Conservation (phyloP, 306 rosid species). For the Glycine tomentella region DNA sequence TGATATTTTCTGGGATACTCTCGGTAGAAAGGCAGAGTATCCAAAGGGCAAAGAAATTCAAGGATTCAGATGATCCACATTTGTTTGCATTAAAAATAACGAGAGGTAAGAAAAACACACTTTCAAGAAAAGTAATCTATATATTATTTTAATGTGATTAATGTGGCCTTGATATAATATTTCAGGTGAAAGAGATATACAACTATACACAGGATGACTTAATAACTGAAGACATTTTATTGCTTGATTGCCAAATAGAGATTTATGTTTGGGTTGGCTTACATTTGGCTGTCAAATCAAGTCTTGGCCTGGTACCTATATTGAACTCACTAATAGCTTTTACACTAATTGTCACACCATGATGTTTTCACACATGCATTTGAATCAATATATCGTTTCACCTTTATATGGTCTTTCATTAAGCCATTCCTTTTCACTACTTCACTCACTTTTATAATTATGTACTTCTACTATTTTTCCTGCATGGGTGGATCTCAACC, state of each 20-base stretch:
- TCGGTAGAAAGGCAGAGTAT: slow-evolving; percentile 82
- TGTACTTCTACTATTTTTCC: neutral
- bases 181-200: too few relatives aligned
- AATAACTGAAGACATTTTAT: too few relatives aligned
- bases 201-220: too few relatives aligned
- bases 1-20: slow-evolving; percentile 77
- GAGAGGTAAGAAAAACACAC: slow-evolving; percentile 68
- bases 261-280: too few relatives aligned
- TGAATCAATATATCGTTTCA: neutral
- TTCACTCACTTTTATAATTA: neutral
- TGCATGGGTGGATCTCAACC: neutral
- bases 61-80: slow-evolving; percentile 81
- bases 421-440: neutral
- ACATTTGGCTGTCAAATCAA: too few relatives aligned
- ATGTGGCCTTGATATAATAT: too few relatives aligned
- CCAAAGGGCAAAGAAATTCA: slow-evolving; percentile 76
- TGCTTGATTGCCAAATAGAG: too few relatives aligned
- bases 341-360: too few relatives aligned
- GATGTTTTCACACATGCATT: too few relatives aligned
- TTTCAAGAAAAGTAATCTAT: slow-evolving; percentile 50
- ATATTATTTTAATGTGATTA: neutral
- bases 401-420: neutral
- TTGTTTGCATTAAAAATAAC: slow-evolving; percentile 69
- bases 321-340: too few relatives aligned
- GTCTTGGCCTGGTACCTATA: too few relatives aligned